Conservation (phyloP, 805 yeast species). For the baker's yeast (Saccharomyces cerevisiae) region DNA sequence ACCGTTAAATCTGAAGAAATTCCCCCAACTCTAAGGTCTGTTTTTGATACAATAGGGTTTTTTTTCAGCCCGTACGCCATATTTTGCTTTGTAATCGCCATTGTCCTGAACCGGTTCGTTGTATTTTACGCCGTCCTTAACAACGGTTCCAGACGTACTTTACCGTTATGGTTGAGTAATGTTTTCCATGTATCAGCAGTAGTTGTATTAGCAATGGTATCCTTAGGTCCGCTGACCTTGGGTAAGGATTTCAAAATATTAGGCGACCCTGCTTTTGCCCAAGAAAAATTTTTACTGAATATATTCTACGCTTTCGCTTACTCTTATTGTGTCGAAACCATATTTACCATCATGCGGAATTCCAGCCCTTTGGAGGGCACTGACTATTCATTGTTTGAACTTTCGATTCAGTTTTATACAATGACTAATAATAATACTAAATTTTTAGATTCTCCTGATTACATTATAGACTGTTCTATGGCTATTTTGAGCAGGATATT, state of each 20-base stretch:
- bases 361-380: slow-evolving; percentile 19
- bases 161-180: slow-evolving; percentile 26
- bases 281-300: neutral
- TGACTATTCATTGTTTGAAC: slow-evolving; percentile 25
- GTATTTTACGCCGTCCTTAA: slow-evolving; percentile 29
- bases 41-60: slow-evolving; percentile 30
- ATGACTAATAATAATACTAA: slow-evolving; percentile 5
- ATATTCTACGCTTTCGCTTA: slow-evolving; percentile 21
- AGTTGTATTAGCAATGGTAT: slow-evolving; percentile 34
- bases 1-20: slow-evolving; percentile 4
- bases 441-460: neutral
- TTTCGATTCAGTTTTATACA: slow-evolving; percentile 20
- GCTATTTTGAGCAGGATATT: slow-evolving; percentile 51
- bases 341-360: slow-evolving; percentile 45
- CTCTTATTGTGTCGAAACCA: slow-evolving; percentile 43
- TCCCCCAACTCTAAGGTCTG: slow-evolving; percentile 4
- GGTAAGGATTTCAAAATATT: neutral
- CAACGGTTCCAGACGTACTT: neutral
- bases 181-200: slow-evolving; percentile 27
- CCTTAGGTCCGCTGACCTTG: slow-evolving; percentile 34
- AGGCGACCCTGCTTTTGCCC: neutral
- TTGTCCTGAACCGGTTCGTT: slow-evolving; percentile 48
- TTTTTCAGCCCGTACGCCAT: slow-evolving; percentile 43
- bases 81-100: slow-evolving; percentile 49
- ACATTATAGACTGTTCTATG: slow-evolving; percentile 34